A percentile compares a stretch with the other conserved stretches of the same genome.
phyloP scores from a whole-genome alignment of 192 early-diverging fungal genomes.

The Rhizophlyctis rosea region DNA sequence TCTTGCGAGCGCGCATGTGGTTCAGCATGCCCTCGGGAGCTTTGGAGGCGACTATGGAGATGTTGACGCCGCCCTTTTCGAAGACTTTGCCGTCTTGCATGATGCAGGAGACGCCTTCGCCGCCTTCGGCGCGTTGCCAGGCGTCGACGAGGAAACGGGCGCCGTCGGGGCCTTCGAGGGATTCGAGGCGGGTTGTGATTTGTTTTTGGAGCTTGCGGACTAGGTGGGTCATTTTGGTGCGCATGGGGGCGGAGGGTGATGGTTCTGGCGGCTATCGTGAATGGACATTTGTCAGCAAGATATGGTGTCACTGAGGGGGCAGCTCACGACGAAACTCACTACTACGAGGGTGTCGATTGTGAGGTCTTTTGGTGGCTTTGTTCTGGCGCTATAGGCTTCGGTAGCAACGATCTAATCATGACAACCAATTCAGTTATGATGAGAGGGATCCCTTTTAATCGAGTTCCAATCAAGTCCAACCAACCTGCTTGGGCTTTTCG shows the following conservation, averaged over 20 bases:
- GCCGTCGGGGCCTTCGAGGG: constrained; percentile 44
- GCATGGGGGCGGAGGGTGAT: constrained; percentile 45
- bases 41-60: constrained; percentile 69
- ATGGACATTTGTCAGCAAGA: no score
- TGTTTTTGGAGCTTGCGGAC: constrained; percentile 74
- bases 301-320: no score
- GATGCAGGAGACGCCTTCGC: constrained; percentile 88
- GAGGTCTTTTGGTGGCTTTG: no score
- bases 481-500: no score
- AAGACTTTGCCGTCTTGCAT: constrained; percentile 89
- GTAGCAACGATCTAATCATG: no score
- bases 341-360: no score
- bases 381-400: no score
- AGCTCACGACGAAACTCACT: no score
- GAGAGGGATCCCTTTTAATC: no score
- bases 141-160: constrained; percentile 66
- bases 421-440: no score
- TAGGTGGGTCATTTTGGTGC: constrained; percentile 76
- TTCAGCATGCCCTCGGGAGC: constrained; percentile 72
- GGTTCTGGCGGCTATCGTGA: no score
- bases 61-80: constrained; percentile 96
- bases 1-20: constrained; percentile 88
- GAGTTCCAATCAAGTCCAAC: no score
- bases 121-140: constrained; percentile 90
- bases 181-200: constrained; percentile 68